Evolutionary conservation across 1,139 yeast species (phyloP).

Genomic region (Eremothecium coryli): DNA sequence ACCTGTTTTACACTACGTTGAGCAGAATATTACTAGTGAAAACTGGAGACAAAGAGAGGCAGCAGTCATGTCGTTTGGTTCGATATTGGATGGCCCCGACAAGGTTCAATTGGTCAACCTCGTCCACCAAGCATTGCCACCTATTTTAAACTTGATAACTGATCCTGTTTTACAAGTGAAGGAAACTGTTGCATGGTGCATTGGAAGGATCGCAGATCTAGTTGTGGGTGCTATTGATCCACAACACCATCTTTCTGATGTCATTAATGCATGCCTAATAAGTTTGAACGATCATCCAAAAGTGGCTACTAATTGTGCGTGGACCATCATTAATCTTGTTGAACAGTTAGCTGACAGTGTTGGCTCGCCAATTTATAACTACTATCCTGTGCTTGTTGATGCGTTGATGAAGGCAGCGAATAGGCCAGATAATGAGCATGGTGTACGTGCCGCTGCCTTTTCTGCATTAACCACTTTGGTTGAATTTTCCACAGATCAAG

Average conservation of each 20-base stretch:
- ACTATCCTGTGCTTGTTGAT: conserved; percentile 60
- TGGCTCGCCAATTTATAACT: conserved; percentile 63
- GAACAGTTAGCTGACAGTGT: conserved; percentile 69
- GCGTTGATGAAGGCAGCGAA: conserved; percentile 60
- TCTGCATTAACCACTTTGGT: conserved; percentile 85
- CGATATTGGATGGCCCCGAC: conserved; percentile 92
- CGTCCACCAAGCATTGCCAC: conserved; percentile 72
- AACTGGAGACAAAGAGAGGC: conserved; percentile 93
- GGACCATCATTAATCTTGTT: conserved; percentile 87
- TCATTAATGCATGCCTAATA: conserved; percentile 59
- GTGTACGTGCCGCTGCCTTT: conserved; percentile 91
- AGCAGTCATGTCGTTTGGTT: conserved; percentile 98
- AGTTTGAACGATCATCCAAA: conserved; percentile 88
- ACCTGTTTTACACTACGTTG: conserved; percentile 78
- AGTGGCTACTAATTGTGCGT: conserved; percentile 90
- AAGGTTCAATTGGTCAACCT: conserved; percentile 55
- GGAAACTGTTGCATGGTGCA: conserved; percentile 97
- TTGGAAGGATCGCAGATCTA: conserved; percentile 89
- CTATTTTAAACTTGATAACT: conserved; percentile 61
- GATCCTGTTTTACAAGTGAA: conserved; percentile 78
- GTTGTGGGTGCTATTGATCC: conserved; percentile 70
- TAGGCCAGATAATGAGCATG: conserved; percentile 70
- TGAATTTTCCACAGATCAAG: conserved; percentile 61
- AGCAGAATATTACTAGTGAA: conserved; percentile 48
- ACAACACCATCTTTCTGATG: conserved; percentile 52